Evolutionary conservation across 2,329 filamentous ascomycete genomes (phyloP).

Genomic region (Aspergillus ochraceoroseus): DNA sequence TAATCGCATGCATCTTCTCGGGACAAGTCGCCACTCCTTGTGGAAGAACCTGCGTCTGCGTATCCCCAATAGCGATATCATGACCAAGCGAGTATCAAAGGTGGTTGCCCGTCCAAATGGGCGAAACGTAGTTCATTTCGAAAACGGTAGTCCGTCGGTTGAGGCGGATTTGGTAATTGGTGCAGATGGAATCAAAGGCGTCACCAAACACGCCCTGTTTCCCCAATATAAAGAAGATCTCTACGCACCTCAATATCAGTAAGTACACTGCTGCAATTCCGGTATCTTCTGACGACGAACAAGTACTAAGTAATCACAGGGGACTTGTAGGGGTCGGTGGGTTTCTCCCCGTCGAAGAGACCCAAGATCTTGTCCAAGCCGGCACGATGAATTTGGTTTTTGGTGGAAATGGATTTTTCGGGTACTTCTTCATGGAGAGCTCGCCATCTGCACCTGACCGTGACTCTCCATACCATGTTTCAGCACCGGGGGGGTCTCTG

Average conservation of each 20-base stretch:
- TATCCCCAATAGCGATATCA: conserved; percentile 33
- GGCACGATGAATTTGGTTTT: conserved; percentile 44
- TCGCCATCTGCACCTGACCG: conserved; percentile 19
- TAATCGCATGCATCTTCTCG: conserved; percentile 31
- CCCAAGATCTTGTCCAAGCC: conserved; percentile 30
- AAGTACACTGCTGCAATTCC: conserved; percentile 13
- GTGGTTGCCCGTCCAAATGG: conserved; percentile 27
- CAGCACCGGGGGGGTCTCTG: conserved; percentile 30
- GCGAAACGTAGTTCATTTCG: conserved; percentile 32
- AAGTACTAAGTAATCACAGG: no score
- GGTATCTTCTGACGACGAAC: not conserved
- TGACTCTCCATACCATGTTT: conserved; percentile 26
- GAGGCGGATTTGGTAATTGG: conserved; percentile 44
- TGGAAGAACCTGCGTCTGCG: conserved; percentile 37
- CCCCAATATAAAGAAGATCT: conserved; percentile 30
- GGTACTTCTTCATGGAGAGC: conserved; percentile 41
- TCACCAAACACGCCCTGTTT: conserved; percentile 37
- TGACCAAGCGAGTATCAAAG: conserved; percentile 31
- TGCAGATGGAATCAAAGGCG: conserved; percentile 42
- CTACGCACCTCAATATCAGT: conserved; percentile 43
- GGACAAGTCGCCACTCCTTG: conserved; percentile 37
- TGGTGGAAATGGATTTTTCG: conserved; percentile 50
- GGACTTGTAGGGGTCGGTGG: conserved; percentile 47
- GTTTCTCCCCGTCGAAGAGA: conserved; percentile 35
- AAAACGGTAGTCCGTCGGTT: conserved; percentile 30